A percentile compares a stretch with the other conserved stretches of the same genome.
phyloP scores from a whole-genome alignment of 1,139 yeast species.

The Meyerozyma carpophila region DNA sequence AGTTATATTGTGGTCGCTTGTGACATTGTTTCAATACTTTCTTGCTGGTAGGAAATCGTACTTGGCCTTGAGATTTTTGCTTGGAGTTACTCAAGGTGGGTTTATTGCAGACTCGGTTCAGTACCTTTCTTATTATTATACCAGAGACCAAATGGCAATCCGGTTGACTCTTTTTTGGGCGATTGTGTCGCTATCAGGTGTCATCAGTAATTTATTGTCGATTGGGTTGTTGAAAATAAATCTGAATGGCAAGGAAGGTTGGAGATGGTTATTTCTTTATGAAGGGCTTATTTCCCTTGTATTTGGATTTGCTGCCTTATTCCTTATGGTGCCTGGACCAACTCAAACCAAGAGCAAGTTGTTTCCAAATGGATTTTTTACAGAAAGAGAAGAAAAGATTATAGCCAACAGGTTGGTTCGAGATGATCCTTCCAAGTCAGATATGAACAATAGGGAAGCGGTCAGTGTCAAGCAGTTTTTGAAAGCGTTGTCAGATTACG shows the following conservation, averaged over 20 bases:
- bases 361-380: slow-evolving; percentile 12
- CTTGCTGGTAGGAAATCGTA: slow-evolving; percentile 30
- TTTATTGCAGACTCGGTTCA: slow-evolving; percentile 51
- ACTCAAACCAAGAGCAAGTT: slow-evolving; percentile 8
- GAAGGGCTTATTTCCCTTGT: slow-evolving; percentile 9
- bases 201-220: slow-evolving; percentile 38
- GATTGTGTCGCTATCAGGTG: slow-evolving; percentile 35
- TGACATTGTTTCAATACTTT: slow-evolving; percentile 41
- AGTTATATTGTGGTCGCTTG: slow-evolving; percentile 46
- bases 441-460: slow-evolving; percentile 12
- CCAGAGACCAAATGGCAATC: slow-evolving; percentile 44
- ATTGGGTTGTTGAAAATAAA: slow-evolving; percentile 40
- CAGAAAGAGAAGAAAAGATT: slow-evolving; percentile 12
- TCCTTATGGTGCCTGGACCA: slow-evolving; percentile 8
- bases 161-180: slow-evolving; percentile 49
- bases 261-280: slow-evolving; percentile 11
- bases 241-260: slow-evolving; percentile 20
- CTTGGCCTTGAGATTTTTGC: slow-evolving; percentile 36
- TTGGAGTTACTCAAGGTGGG: slow-evolving; percentile 52
- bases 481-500: slow-evolving; percentile 9
- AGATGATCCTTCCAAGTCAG: slow-evolving; percentile 13
- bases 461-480: slow-evolving; percentile 7
- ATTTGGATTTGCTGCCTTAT: slow-evolving; percentile 12
- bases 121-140: slow-evolving; percentile 54
- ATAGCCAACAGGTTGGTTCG: slow-evolving; percentile 12